Percentiles rank a stretch among this genome's conserved stretches.
Evolutionary conservation across 768 basidiomycete species (phyloP).

Genomic region (Tylopilus balloui): DNA sequence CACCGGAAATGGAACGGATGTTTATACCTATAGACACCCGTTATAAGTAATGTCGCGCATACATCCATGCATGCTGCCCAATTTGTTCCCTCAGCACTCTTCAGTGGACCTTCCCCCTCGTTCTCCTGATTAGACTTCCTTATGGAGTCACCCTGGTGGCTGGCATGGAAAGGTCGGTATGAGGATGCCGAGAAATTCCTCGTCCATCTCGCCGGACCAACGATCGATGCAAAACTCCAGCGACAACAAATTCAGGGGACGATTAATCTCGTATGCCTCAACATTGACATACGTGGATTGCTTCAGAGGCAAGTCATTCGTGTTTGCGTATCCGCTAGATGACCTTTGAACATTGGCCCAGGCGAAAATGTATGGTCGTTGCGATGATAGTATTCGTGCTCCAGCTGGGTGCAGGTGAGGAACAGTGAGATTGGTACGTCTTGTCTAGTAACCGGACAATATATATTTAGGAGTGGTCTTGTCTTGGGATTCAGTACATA

Average conservation of each 20-base stretch:
- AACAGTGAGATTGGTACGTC: not conserved
- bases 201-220: constrained; percentile 17
- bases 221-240: constrained; percentile 21
- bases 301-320: constrained; percentile 22
- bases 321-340: too few relatives aligned
- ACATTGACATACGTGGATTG: constrained; percentile 32
- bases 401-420: constrained; percentile 24
- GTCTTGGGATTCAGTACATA: constrained; percentile 20
- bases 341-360: not conserved
- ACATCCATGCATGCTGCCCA: not conserved
- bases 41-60: constrained; percentile 15
- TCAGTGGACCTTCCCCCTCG: constrained; percentile 32
- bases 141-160: constrained; percentile 35
- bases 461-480: not conserved
- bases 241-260: constrained; percentile 27
- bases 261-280: constrained; percentile 25
- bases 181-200: constrained; percentile 24
- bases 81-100: constrained; percentile 17
- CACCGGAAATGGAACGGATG: constrained; percentile 19
- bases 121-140: constrained; percentile 28
- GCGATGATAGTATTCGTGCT: constrained; percentile 32
- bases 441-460: not conserved
- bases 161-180: constrained; percentile 32
- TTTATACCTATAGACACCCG: constrained; percentile 25
- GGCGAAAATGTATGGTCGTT: constrained; percentile 24